Percentiles rank a stretch among this genome's conserved stretches.
These are phyloP conservation scores for Colletotrichum orchidophilum DNA, from an alignment of 2,329 filamentous ascomycete species.

Conservation along the genomic window DNA sequence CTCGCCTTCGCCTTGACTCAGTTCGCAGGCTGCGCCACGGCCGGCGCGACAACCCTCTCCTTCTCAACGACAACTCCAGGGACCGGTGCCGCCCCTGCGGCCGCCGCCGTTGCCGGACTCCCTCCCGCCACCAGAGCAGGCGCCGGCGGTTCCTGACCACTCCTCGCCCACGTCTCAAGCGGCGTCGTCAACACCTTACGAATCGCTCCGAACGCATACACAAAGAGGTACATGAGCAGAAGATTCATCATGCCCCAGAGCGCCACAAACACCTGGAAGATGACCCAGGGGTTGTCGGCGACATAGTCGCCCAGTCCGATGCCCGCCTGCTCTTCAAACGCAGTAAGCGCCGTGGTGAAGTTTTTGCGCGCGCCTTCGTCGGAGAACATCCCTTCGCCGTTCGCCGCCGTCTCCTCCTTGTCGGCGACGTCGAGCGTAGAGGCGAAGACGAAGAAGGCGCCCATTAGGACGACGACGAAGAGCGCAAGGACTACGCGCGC, in stretches of 20 bases:
- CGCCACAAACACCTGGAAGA: neutral
- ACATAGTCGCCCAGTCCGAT: neutral
- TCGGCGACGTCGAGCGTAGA: neutral
- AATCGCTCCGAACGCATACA: constrained; percentile 17
- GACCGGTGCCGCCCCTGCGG: neutral
- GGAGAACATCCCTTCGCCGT: neutral
- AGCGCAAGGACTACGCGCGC: constrained; percentile 20
- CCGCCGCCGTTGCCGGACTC: neutral
- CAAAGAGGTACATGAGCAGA: constrained; percentile 10
- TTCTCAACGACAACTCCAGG: neutral
- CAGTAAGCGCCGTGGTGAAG: constrained; percentile 13
- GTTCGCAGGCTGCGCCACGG: neutral
- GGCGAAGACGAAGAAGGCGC: constrained; percentile 13
- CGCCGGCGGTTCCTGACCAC: neutral
- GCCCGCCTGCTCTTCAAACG: constrained; percentile 14
- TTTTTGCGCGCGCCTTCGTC: neutral
- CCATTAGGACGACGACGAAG: constrained; percentile 3
- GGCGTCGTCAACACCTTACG: constrained; percentile 25
- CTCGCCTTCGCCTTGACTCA: neutral
- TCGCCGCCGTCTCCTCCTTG: neutral
- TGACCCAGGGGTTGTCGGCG: constrained; percentile 1
- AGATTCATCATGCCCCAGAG: neutral
- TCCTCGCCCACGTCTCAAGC: constrained; percentile 11
- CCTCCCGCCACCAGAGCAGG: neutral
- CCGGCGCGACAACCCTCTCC: neutral